Base-by-base conservation (phyloP, 352 stramenopile species). In the Pythium plurisporium region DNA sequence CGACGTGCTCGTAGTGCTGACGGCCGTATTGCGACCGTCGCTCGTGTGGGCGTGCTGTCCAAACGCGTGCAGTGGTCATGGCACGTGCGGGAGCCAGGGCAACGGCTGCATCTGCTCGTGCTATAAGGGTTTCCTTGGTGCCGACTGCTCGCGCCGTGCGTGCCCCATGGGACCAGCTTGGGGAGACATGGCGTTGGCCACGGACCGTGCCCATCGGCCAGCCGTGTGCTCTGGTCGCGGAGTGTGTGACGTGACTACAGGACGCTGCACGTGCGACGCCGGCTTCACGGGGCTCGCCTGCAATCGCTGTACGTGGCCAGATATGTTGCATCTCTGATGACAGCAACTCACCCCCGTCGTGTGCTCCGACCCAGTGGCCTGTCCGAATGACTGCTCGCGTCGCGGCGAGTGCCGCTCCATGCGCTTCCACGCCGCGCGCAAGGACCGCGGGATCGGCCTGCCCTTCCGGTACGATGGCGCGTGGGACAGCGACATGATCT, bases 401-500 rank as follows among this genome's bases (percentile, higher is more conserved):
- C 81, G 76, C 30, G 82, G 82, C 19, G 82, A 91, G 38, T 92
- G 82, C 44, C 76, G 76, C 40, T 90, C 78, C 6, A 86, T 89
- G 73, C 76, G 70, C 30, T 73, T 84, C 48, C 43, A 87, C 42
- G 80, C 80, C 9, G 61, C 64, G 25, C 73, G 72, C 30, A 91
- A 91, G 52, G 79, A 91, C 62, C 71, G 63, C 41, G 79, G 79
- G 12, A 27, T 83, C 10, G 76, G 78, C 8, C 54, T 70, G 30
- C 33, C 55, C 10, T 71, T 88, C 40, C 42, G 56, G 14, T 91
- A 91, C 48, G 65, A 77, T 12, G 27, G 55, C 20, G 69, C 74
- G 45, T 97, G 90, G 90, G 90, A 97, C 70, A 80, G 73, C 27
- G 76, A 94, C 34, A 94, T 89, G 71, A 79, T 96, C 19, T 87